Base-by-base conservation (phyloP, 2,329 filamentous ascomycete genomes). In the Aspergillus fumigatiaffinis region DNA sequence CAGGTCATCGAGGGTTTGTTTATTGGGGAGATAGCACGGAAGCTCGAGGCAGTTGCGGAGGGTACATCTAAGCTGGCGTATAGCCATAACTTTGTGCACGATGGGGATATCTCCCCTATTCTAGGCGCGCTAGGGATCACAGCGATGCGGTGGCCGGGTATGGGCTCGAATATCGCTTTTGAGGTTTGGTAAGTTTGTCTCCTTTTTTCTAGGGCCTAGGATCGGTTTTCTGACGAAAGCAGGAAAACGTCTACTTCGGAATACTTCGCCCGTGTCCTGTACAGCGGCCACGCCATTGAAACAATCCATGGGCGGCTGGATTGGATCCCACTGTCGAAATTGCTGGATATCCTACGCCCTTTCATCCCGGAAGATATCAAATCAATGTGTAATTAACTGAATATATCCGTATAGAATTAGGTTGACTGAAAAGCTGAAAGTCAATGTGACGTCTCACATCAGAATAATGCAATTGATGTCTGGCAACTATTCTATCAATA, bases 121-220 rank as follows among this genome's bases (percentile, higher is more conserved):
- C 55, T 74, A 8, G 72, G 72, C 3, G 64, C 73, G 2, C 32
- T 76, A 44, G 73, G 73, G 0, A 75, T 76, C 23, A 63, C 64
- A 7, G 63, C 63, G 12, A 62, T 76, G 14, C 68, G 73, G n/a
- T 76, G 73, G 73, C 73, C 73, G 1, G 73, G 66, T 1, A 76
- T 76, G 73, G 73, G 59, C 20, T 70, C 71, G 0, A 76, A 76
- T 35, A 64, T 76, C 59, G 73, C 73, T 2, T 66, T 76, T 54
- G 73, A 76, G 53, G 58, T 76, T 52, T 76, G 73, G 73, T 73
- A 63, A 53, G 67, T 57, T 28, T 50, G 10, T n/a, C 35, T 12
- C 7, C 5, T 9, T 12, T 21, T 4, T 28, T 2, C 10, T 10
- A 25, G 3, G 5, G 10, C 17, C 3, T 0, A 14, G 2, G 7